Evolutionary conservation across 768 basidiomycete genomes (phyloP), one percentile per base, ranked within the genome.

Genomic region (Cyathus striatus): DNA sequence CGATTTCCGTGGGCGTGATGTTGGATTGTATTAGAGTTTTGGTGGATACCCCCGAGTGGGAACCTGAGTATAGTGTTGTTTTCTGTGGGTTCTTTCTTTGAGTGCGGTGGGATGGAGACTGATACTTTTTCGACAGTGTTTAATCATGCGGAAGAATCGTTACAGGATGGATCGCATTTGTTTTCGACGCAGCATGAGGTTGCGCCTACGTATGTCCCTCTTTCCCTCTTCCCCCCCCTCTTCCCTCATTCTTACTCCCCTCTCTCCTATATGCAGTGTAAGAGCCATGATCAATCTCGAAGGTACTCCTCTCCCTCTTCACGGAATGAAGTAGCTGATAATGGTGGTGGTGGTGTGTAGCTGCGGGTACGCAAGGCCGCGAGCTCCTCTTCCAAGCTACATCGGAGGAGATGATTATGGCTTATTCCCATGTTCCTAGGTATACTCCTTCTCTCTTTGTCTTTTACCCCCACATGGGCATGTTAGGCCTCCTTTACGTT

Each of bases 331-430:
- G n/a, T n/a, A n/a, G n/a, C n/a, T n/a, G n/a, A n/a, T n/a, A n/a
- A 3, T n/a, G 35, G n/a, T 20, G 10, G 21, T 20, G n/a, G 35
- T 37, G 14, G 4, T 16, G 17, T 21, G 16, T 41, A 86, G 93
- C 89, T 49, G 91, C 90, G 27, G 95, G 94, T 0, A 83, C 83
- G 2, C 81, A 79, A 5, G 93, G 95, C 0, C 86, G 82, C 21
- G 93, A 93, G 53, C 65, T 97, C 6, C 75, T 97, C 13, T 98
- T 98, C 70, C 95, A 98, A 69, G 95, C 93, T 0, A 97, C 93
- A 0, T 91, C 89, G 4, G 80, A 90, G 54, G 79, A 96, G 61
- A 96, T 98, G 94, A 88, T 96, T 4, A 74, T 85, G 38, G 93
- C 91, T 0, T 94, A 93, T 56, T 79, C 88, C 0, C 75, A 82